Evolutionary conservation across 805 yeast species (phyloP).

Genomic region (Saturnispora kantuleensis): DNA sequence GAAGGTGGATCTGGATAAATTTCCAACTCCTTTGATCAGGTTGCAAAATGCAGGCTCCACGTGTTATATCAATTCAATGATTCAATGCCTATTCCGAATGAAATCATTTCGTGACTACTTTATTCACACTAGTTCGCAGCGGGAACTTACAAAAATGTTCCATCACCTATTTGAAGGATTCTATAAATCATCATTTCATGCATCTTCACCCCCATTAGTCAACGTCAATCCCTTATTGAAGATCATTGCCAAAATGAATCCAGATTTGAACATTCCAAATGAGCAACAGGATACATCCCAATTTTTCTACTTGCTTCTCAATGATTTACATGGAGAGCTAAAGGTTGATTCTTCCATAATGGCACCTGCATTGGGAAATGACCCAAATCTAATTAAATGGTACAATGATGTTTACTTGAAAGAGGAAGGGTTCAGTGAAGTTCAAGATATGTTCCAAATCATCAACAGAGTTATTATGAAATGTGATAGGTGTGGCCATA

Average conservation of each 20-base stretch:
- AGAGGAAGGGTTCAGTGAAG: conserved; percentile 56
- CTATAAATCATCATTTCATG: conserved; percentile 22
- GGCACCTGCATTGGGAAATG: conserved; percentile 19
- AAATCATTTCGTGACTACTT: conserved; percentile 37
- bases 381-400: conserved; percentile 52
- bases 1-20: background rate
- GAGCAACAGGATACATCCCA: conserved; percentile 83
- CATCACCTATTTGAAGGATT: conserved; percentile 48
- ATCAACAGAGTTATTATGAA: conserved; percentile 55
- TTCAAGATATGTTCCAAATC: conserved; percentile 60
- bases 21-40: conserved; percentile 25
- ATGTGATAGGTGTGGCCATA: conserved; percentile 57
- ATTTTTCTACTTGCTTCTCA: conserved; percentile 55
- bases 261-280: conserved; percentile 57
- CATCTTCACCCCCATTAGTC: conserved; percentile 49
- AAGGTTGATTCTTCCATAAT: conserved; percentile 15
- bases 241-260: conserved; percentile 43
- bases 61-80: conserved; percentile 66
- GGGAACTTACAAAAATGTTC: conserved; percentile 36
- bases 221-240: conserved; percentile 50
- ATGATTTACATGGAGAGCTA: conserved; percentile 60
- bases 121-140: conserved; percentile 28
- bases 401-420: conserved; percentile 35
- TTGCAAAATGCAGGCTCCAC: conserved; percentile 61
- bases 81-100: conserved; percentile 59